Conservation (phyloP, 768 basidiomycete species). For the Pleurotus salmoneostramineus region DNA sequence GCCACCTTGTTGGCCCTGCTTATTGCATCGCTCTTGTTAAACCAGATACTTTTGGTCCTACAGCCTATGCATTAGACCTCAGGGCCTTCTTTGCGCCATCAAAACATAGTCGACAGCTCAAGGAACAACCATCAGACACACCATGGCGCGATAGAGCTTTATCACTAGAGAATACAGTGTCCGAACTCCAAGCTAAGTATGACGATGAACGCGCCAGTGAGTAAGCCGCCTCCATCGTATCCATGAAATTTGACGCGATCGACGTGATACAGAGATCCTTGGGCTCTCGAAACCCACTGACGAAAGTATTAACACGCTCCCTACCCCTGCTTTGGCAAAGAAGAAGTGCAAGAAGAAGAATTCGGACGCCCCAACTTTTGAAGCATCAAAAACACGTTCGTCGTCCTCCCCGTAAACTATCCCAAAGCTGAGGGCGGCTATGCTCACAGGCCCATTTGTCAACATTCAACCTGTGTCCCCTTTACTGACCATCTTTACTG, state of each 20-base stretch:
- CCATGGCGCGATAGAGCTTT: slow-evolving; percentile 39
- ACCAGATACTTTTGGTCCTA: background rate
- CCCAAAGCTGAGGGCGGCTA: background rate
- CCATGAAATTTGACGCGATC: too few relatives aligned
- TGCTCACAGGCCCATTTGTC: background rate
- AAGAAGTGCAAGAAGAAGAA: slow-evolving; percentile 17
- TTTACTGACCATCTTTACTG: slow-evolving; percentile 24
- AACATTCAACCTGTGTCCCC: background rate
- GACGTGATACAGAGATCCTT: too few relatives aligned
- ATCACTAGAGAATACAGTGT: slow-evolving; percentile 35
- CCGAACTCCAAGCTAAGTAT: slow-evolving; percentile 31
- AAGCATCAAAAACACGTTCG: slow-evolving; percentile 12
- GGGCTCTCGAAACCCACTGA: too few relatives aligned
- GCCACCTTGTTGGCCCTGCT: slow-evolving; percentile 8
- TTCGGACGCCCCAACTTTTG: slow-evolving; percentile 11
- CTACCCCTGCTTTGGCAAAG: slow-evolving; percentile 6
- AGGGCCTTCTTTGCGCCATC: slow-evolving; percentile 18
- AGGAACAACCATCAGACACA: slow-evolving; percentile 11
- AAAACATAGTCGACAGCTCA: background rate
- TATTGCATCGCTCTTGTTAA: background rate
- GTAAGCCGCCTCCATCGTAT: slow-evolving; percentile 7
- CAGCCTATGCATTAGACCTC: slow-evolving; percentile 45
- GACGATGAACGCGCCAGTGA: slow-evolving; percentile 39
- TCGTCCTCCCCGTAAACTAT: background rate
- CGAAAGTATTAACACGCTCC: background rate